phyloP scores from a whole-genome alignment of 2,329 filamentous ascomycete species.

The Colletotrichum sp. region DNA sequence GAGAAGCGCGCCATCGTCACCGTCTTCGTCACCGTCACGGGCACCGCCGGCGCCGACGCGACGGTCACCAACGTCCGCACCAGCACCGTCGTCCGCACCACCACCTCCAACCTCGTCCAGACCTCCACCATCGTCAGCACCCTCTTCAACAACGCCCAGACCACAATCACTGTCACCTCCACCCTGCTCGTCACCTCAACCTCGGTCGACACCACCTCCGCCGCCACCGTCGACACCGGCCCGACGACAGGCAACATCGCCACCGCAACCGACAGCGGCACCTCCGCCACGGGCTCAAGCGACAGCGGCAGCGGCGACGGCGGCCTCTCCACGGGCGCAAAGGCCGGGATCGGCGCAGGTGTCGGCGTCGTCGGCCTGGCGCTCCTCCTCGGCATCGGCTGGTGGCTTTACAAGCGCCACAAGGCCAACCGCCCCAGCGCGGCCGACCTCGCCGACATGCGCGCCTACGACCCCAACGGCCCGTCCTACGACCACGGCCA shows the following conservation, averaged over 20 bases:
- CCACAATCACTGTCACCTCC: slow-evolving; percentile 43
- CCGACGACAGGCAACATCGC: slow-evolving; percentile 29
- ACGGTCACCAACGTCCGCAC: slow-evolving; percentile 5
- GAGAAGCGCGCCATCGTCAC: slow-evolving; percentile 40
- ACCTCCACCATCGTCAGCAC: slow-evolving; percentile 27
- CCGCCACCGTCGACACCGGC: slow-evolving; percentile 26
- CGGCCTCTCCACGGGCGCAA: slow-evolving; percentile 45
- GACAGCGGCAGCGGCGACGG: slow-evolving; percentile 12
- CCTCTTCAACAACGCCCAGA: slow-evolving; percentile 34
- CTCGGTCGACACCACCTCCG: slow-evolving; percentile 33
- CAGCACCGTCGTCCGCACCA: slow-evolving; percentile 30
- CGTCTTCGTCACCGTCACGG: slow-evolving; percentile 34
- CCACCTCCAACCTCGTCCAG: slow-evolving; percentile 29
- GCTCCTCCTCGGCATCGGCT: slow-evolving; percentile 22
- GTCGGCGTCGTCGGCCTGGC: slow-evolving; percentile 39
- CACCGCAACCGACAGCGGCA: slow-evolving; percentile 12
- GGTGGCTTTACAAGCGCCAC: slow-evolving; percentile 24
- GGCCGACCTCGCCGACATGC: slow-evolving; percentile 26
- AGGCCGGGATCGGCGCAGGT: slow-evolving; percentile 49
- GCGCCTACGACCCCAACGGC: slow-evolving; percentile 44
- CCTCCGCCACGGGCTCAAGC: not conserved
- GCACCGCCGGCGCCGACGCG: slow-evolving; percentile 30
- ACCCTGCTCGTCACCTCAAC: slow-evolving; percentile 39
- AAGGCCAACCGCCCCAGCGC: slow-evolving; percentile 17
- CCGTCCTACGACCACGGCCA: not conserved